These are phyloP conservation scores for Fusarium cicatricum DNA, from an alignment of 2,329 filamentous ascomycete genomes.

Conservation along the genomic window DNA sequence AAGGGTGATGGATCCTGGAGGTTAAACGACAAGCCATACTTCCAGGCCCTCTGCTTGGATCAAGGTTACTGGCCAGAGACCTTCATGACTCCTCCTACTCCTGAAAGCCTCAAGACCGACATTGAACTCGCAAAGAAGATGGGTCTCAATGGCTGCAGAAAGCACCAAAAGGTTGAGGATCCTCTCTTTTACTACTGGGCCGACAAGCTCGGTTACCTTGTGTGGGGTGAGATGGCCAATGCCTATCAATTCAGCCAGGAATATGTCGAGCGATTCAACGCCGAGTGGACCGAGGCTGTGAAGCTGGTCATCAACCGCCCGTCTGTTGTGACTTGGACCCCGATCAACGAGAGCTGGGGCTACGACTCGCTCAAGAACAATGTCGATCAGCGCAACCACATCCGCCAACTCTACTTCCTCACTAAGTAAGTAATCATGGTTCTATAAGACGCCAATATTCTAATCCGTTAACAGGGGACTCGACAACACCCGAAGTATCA, in stretches of 20 bases:
- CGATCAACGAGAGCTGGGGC: conserved; percentile 70
- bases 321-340: conserved; percentile 71
- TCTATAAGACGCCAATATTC: conserved; percentile 11
- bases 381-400: conserved; percentile 68
- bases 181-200: conserved; percentile 69
- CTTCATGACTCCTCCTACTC: conserved; percentile 64
- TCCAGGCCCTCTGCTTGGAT: conserved; percentile 67
- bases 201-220: conserved; percentile 66
- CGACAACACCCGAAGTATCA: conserved; percentile 70
- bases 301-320: conserved; percentile 72
- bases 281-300: conserved; percentile 71
- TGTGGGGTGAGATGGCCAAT: conserved; percentile 72
- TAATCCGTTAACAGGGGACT: conserved; percentile 54
- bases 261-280: conserved; percentile 67
- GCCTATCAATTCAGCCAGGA: conserved; percentile 68
- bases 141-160: conserved; percentile 71
- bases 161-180: conserved; percentile 72
- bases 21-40: conserved; percentile 65
- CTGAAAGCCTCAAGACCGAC: conserved; percentile 56
- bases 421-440: conserved; percentile 59
- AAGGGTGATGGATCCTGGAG: conserved; percentile 65
- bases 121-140: conserved; percentile 66
- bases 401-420: conserved; percentile 68
- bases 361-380: conserved; percentile 66
- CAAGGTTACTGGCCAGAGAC: conserved; percentile 71